Conservation (phyloP, 2,329 filamentous ascomycete species). For the Trichophyton benhamiae region DNA sequence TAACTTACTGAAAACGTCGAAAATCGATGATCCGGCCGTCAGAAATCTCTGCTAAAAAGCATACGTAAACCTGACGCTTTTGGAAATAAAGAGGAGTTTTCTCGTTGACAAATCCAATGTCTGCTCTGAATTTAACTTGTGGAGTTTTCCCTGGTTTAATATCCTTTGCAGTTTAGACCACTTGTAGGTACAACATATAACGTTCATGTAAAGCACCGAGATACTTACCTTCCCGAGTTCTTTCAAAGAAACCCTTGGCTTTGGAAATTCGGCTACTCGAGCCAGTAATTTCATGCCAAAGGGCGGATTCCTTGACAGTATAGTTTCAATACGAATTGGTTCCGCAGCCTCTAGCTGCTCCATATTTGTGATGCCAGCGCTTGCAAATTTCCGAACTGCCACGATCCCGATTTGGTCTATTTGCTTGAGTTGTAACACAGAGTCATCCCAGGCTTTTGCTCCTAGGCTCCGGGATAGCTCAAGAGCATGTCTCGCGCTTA, state of each 20-base stretch:
- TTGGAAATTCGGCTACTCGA: constrained; percentile 58
- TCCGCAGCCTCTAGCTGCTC: constrained; percentile 56
- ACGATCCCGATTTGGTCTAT: constrained; percentile 65
- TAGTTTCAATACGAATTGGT: constrained; percentile 59
- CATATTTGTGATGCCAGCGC: constrained; percentile 58
- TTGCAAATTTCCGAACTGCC: constrained; percentile 59
- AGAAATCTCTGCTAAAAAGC: constrained; percentile 60
- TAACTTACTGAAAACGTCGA: constrained; percentile 42
- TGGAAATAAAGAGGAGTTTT: constrained; percentile 50
- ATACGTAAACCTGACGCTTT: constrained; percentile 54
- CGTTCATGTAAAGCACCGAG: no score
- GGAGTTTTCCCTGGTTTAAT: constrained; percentile 32
- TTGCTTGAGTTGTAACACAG: constrained; percentile 68
- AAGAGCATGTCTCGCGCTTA: constrained; percentile 55
- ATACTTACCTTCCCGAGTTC: constrained; percentile 35
- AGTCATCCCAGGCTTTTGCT: constrained; percentile 70
- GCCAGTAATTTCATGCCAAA: constrained; percentile 62
- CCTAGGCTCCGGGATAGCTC: constrained; percentile 66
- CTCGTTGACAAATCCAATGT: constrained; percentile 60
- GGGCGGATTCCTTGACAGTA: constrained; percentile 68
- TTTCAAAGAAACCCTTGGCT: constrained; percentile 44
- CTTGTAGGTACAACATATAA: no score
- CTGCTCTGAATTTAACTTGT: constrained; percentile 51
- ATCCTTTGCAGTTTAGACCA: constrained; percentile 17
- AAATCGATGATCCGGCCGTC: constrained; percentile 60